Evolutionary conservation across 2,329 filamentous ascomycete species (phyloP).

Genomic region (Colletotrichum phormii): DNA sequence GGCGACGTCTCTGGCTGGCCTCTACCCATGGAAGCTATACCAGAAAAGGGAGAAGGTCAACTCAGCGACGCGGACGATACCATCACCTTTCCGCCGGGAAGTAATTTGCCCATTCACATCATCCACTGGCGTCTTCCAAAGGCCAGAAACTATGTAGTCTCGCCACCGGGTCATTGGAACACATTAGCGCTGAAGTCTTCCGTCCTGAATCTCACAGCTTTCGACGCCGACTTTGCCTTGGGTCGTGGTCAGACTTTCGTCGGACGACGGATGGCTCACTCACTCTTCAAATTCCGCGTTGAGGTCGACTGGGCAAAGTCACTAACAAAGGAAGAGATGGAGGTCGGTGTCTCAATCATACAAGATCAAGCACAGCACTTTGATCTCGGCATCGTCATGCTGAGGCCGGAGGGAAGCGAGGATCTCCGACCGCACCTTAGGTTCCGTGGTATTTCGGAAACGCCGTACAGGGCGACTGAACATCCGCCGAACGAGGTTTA

Average conservation of each 20-base stretch:
- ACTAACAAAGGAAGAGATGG: conserved; percentile 53
- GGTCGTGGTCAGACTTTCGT: conserved; percentile 57
- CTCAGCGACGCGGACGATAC: conserved; percentile 56
- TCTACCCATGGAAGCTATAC: conserved; percentile 48
- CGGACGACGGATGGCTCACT: conserved; percentile 65
- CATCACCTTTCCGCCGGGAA: conserved; percentile 57
- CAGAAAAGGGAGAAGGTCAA: conserved; percentile 50
- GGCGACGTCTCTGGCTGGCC: conserved; percentile 50
- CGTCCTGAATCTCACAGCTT: conserved; percentile 63
- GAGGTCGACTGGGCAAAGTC: conserved; percentile 53
- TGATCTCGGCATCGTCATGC: conserved; percentile 55
- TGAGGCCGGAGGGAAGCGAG: conserved; percentile 35
- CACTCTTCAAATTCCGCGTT: conserved; percentile 62
- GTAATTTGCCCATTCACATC: conserved; percentile 63
- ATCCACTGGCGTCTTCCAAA: conserved; percentile 67
- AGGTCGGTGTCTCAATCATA: conserved; percentile 65
- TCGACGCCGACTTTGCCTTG: conserved; percentile 54
- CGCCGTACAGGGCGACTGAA: conserved; percentile 25
- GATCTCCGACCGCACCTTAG: conserved; percentile 11
- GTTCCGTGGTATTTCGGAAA: conserved; percentile 39
- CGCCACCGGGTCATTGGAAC: conserved; percentile 53
- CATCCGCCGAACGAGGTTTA: conserved; percentile 12
- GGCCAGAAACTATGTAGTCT: conserved; percentile 57
- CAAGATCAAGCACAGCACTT: conserved; percentile 65
- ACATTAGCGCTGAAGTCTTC: conserved; percentile 61